These are phyloP conservation scores for Rubus parviflorus DNA, from an alignment of 306 rosid species.

Conservation along the genomic window DNA sequence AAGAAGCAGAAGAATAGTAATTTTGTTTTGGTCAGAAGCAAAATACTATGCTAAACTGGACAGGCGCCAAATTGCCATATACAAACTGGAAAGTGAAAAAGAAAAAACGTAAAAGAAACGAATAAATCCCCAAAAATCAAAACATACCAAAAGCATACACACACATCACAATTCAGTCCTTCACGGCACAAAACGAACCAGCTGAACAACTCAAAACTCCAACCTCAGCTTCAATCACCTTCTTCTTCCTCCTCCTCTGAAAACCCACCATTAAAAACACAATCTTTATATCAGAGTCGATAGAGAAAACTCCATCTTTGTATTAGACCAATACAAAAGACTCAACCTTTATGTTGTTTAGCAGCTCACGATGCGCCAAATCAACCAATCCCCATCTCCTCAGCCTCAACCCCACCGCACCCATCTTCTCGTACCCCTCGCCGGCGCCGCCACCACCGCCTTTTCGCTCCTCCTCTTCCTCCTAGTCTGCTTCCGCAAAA, in stretches of 20 bases:
- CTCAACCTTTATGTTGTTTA: not conserved
- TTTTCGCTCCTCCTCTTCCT: constrained; percentile 58
- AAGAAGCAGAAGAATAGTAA: not conserved
- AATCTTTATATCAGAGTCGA: too few species aligned
- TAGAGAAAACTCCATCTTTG: not conserved
- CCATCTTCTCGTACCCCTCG: constrained; percentile 26
- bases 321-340: not conserved
- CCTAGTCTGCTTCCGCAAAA: constrained; percentile 45
- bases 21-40: not conserved
- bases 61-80: not conserved
- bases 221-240: not conserved
- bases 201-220: not conserved
- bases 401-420: constrained; percentile 7
- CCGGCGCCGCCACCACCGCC: constrained; percentile 33
- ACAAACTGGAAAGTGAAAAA: not conserved
- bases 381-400: constrained; percentile 31
- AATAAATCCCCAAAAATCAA: not conserved
- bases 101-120: not conserved
- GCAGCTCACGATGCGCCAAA: constrained; percentile 50
- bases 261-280: not conserved
- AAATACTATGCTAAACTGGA: not conserved
- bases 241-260: not conserved
- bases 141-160: not conserved
- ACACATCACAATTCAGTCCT: not conserved
- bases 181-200: constrained; percentile 5